Evolutionary conservation across 768 basidiomycete genomes (phyloP), one percentile per base, ranked within the genome.

Genomic region (Auriscalpium vulgare): DNA sequence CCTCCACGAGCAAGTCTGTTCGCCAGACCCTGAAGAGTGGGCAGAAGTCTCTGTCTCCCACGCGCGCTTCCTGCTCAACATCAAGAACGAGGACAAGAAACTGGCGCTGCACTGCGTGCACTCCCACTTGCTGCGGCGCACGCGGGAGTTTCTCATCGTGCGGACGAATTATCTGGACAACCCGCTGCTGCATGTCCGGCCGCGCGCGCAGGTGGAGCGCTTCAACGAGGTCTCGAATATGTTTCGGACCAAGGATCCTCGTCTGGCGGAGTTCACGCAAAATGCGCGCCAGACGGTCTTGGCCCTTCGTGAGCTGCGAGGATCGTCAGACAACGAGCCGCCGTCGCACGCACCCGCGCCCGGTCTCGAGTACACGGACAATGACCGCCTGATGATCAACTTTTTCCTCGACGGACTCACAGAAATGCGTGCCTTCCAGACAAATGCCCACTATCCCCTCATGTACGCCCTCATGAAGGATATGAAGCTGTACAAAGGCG

Each of bases 121-220:
- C 69, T 81, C 80, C 57, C 78, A 78, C 60, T 71, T 94, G 60
- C 82, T 91, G 78, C 67, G 72, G 8, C 65, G 77, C 17, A 63
- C 79, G 2, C 47, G 72, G 9, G 70, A 79, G 37, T 95, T 84
- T 61, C 66, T 83, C 16, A 78, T 83, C 4, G 69, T 78, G 19
- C 64, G 69, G 10, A 61, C 69, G 46, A 63, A 68, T 23, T 85
- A 85, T 64, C 68, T 78, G 23, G 59, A 68, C 19, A 69, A 70
- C 4, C 81, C 83, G 56, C 69, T 60, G 1, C 87, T 91, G 69
- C 62, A 73, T 45, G 79, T 93, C 35, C 83, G 91, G 2, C 87
- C 91, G 0, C 66, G 69, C 48, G 67, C 72, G 4, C 78, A 89
- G 37, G 71, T 88, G 2, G 64, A 78, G 23, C 76, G 75, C 53